A percentile compares a stretch with the other conserved stretches of the same genome.
These are phyloP conservation scores for Phylloporus arenicola DNA, from an alignment of 768 basidiomycete genomes.

Conservation along the genomic window DNA sequence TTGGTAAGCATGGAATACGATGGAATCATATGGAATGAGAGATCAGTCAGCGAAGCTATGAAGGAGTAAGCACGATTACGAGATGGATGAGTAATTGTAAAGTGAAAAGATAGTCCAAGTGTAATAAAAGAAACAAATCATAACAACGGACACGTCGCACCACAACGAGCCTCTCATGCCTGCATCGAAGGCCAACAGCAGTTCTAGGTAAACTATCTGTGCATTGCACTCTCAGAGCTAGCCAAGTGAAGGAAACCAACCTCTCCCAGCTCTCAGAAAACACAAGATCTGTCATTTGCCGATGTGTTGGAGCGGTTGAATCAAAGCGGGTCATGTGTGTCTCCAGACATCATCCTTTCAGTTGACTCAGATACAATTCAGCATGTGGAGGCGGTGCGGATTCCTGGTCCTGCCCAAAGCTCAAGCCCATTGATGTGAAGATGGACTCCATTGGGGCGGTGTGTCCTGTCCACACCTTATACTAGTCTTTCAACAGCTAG, in stretches of 20 bases:
- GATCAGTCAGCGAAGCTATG: too few relatives aligned
- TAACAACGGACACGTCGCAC: constrained; percentile 10
- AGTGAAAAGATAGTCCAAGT: too few relatives aligned
- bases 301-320: constrained; percentile 60
- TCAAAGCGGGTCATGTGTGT: constrained; percentile 46
- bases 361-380: constrained; percentile 19
- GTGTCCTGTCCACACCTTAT: neutral
- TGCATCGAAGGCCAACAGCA: constrained; percentile 8
- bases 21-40: too few relatives aligned
- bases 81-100: too few relatives aligned
- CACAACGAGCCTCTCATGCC: constrained; percentile 12
- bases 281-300: constrained; percentile 45
- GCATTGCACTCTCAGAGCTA: neutral
- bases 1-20: too few relatives aligned
- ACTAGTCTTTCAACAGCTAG: constrained; percentile 94
- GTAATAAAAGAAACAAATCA: too few relatives aligned
- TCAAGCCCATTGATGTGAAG: constrained; percentile 51
- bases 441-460: constrained; percentile 63
- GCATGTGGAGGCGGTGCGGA: constrained; percentile 79
- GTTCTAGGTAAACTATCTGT: constrained; percentile 10
- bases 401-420: constrained; percentile 61
- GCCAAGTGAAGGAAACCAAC: constrained; percentile 52
- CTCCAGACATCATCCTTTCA: neutral
- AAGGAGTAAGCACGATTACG: too few relatives aligned
- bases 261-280: constrained; percentile 27